phyloP scores from a whole-genome alignment of 768 basidiomycete species.

The Collybiopsis confluens region DNA sequence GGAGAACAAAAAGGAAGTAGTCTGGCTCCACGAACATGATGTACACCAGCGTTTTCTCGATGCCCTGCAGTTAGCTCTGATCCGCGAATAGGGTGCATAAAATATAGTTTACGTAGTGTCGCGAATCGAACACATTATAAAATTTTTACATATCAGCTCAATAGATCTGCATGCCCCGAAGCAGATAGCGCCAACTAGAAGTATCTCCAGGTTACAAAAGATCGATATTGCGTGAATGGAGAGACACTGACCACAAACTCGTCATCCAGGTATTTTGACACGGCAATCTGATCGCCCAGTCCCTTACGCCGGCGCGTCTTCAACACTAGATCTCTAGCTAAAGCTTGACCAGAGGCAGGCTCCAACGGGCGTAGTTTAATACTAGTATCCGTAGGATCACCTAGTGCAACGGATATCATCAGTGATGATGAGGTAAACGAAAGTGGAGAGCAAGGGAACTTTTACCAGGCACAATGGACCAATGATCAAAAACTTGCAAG shows the following conservation, averaged over 20 bases:
- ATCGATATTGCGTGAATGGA: background rate
- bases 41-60: background rate
- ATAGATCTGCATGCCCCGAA: constrained; percentile 90
- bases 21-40: constrained; percentile 3
- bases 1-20: constrained; percentile 1
- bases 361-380: constrained; percentile 96
- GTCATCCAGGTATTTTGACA: constrained; percentile 95
- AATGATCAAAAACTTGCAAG: constrained; percentile 95
- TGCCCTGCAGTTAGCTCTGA: no score
- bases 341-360: constrained; percentile 92
- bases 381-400: constrained; percentile 96
- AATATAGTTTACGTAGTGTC: no score
- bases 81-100: no score
- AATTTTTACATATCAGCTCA: constrained; percentile 43
- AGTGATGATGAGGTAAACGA: background rate
- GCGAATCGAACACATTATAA: no score
- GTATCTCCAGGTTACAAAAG: constrained; percentile 5
- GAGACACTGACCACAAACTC: constrained; percentile 78
- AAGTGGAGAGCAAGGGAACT: background rate
- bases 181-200: constrained; percentile 85
- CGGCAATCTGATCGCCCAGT: constrained; percentile 93
- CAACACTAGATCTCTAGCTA: constrained; percentile 91
- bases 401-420: constrained; percentile 29
- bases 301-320: constrained; percentile 97
- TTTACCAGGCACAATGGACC: constrained; percentile 96